These are phyloP conservation scores for Zhuliangozyma parablackwelliae DNA, from an alignment of 1,139 yeast species.

Conservation along the genomic window DNA sequence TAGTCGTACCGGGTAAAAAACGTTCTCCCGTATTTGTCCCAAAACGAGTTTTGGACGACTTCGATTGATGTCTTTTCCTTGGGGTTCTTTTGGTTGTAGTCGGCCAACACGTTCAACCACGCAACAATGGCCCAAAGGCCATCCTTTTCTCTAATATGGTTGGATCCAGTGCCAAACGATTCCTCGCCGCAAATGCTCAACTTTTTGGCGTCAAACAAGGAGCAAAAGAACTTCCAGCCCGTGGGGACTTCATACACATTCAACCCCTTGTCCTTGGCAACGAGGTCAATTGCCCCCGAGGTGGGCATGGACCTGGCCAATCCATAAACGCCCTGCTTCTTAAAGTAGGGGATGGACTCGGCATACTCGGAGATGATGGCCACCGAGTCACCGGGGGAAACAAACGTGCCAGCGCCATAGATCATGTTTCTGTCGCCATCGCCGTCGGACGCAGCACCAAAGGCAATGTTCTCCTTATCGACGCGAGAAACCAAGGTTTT, in stretches of 20 bases:
- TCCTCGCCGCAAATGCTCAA: constrained; percentile 97
- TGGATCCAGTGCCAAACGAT: constrained; percentile 95
- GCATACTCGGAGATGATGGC: constrained; percentile 97
- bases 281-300: constrained; percentile 88
- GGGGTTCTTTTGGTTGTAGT: constrained; percentile 55
- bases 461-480: constrained; percentile 73
- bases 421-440: constrained; percentile 99
- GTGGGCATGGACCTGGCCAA: constrained; percentile 99
- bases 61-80: constrained; percentile 58
- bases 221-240: constrained; percentile 98
- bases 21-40: constrained; percentile 95
- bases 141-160: constrained; percentile 96
- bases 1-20: constrained; percentile 95
- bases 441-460: constrained; percentile 98
- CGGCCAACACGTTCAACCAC: constrained; percentile 93
- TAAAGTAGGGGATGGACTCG: constrained; percentile 81
- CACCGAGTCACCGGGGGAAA: constrained; percentile 97
- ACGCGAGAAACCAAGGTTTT: constrained; percentile 80
- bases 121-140: constrained; percentile 98
- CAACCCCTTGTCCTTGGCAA: constrained; percentile 74
- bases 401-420: constrained; percentile 92
- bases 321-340: constrained; percentile 81
- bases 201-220: constrained; percentile 86
- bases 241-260: constrained; percentile 93
- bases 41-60: constrained; percentile 78